phyloP scores from a whole-genome alignment of 2,329 filamentous ascomycete species.

The Claviceps sp. region DNA sequence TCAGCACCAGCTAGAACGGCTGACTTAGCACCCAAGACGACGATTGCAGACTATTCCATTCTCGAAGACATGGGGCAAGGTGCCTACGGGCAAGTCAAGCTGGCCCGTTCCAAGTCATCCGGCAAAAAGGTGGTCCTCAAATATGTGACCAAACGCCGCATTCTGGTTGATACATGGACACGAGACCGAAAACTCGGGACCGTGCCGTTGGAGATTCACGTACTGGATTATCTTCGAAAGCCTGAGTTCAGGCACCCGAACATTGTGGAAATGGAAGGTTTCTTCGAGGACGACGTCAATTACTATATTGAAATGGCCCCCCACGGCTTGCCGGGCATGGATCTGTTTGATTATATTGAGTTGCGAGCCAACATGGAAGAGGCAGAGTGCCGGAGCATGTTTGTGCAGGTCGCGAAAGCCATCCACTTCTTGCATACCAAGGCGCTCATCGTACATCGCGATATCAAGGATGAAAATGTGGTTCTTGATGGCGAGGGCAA shows the following conservation, averaged over 20 bases:
- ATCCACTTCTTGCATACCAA: slow-evolving; percentile 85
- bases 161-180: slow-evolving; percentile 97
- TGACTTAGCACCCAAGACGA: slow-evolving; percentile 51
- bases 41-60: slow-evolving; percentile 80
- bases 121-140: slow-evolving; percentile 86
- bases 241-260: slow-evolving; percentile 55
- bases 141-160: slow-evolving; percentile 92
- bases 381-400: slow-evolving; percentile 84
- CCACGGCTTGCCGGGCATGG: slow-evolving; percentile 92
- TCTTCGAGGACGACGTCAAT: slow-evolving; percentile 71
- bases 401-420: slow-evolving; percentile 80
- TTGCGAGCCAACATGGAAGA: slow-evolving; percentile 94
- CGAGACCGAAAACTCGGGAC: slow-evolving; percentile 85
- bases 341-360: slow-evolving; percentile 98
- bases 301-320: slow-evolving; percentile 99
- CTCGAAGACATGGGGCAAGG: slow-evolving; percentile 98
- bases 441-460: slow-evolving; percentile 84
- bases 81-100: slow-evolving; percentile 93
- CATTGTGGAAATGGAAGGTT: slow-evolving; percentile 60
- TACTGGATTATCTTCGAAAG: slow-evolving; percentile 78
- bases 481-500: slow-evolving; percentile 88
- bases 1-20: slow-evolving; percentile 21
- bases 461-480: slow-evolving; percentile 98
- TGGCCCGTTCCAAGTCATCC: slow-evolving; percentile 72
- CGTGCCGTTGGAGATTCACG: slow-evolving; percentile 92